phyloP scores from a whole-genome alignment of 352 stramenopile genomes.

The Pythium apleroticum region DNA sequence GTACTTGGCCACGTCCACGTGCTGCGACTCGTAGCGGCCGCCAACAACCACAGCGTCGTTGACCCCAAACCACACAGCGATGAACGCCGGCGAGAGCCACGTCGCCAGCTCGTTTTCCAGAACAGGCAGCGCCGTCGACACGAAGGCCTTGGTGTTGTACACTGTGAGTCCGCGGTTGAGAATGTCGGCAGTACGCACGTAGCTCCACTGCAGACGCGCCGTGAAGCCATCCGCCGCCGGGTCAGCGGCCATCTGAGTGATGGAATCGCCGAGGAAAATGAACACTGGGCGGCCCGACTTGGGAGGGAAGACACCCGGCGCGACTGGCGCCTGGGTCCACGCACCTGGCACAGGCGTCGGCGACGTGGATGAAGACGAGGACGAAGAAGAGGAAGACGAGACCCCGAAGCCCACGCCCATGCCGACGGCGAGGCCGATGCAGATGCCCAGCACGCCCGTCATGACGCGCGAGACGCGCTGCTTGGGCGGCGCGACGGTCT shows the following conservation, averaged over 20 bases:
- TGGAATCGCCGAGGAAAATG: background rate
- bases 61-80: constrained; percentile 48
- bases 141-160: constrained; percentile 51
- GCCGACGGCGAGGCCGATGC: background rate
- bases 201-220: constrained; percentile 9
- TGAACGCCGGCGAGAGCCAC: constrained; percentile 23
- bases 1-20: constrained; percentile 46
- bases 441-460: background rate
- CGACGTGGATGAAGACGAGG: background rate
- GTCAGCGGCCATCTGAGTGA: background rate
- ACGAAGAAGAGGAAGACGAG: background rate
- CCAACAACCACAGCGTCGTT: constrained; percentile 43
- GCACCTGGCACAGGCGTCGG: background rate
- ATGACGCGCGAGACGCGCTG: background rate
- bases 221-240: background rate
- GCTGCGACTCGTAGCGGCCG: constrained; percentile 33
- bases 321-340: background rate
- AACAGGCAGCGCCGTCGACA: constrained; percentile 31
- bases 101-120: constrained; percentile 32
- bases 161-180: constrained; percentile 50
- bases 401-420: background rate
- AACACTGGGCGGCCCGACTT: background rate
- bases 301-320: background rate
- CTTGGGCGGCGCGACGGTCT: background rate
- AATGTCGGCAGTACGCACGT: constrained; percentile 50